These are phyloP conservation scores for Lobosporangium transversale DNA, from an alignment of 192 early-diverging fungal genomes.

Conservation along the genomic window DNA sequence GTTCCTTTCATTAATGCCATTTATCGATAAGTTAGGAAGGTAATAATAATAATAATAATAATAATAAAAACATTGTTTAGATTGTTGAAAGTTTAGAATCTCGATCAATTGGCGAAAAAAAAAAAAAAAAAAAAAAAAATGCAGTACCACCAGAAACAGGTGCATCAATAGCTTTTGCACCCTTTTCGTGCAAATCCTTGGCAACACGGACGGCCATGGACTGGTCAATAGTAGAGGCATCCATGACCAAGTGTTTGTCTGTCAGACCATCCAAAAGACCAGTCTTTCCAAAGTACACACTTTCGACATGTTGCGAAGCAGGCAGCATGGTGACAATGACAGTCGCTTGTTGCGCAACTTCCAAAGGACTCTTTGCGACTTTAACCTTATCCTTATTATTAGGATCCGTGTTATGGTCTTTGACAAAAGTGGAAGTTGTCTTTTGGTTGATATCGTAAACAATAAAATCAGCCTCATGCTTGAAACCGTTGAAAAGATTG, in stretches of 20 bases:
- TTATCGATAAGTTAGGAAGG: neutral
- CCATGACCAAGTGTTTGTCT: constrained; percentile 73
- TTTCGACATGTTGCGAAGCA: constrained; percentile 78
- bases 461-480: constrained; percentile 66
- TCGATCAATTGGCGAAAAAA: no score
- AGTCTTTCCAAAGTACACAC: constrained; percentile 82
- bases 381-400: constrained; percentile 54
- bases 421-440: constrained; percentile 65
- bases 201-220: constrained; percentile 79
- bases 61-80: neutral
- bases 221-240: constrained; percentile 94
- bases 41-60: neutral
- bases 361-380: constrained; percentile 69
- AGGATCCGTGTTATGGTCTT: constrained; percentile 47
- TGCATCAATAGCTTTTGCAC: constrained; percentile 82
- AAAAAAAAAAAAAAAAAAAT: no score
- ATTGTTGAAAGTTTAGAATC: no score
- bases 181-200: constrained; percentile 64
- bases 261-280: constrained; percentile 68
- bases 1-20: constrained; percentile 61
- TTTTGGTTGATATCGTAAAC: constrained; percentile 77
- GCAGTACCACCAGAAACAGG: constrained; percentile 95
- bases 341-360: constrained; percentile 75
- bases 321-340: constrained; percentile 95
- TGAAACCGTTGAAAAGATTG: constrained; percentile 72